Conservation (phyloP, 495 filamentous ascomycete genomes). For the Lentithecium fluviatile region DNA sequence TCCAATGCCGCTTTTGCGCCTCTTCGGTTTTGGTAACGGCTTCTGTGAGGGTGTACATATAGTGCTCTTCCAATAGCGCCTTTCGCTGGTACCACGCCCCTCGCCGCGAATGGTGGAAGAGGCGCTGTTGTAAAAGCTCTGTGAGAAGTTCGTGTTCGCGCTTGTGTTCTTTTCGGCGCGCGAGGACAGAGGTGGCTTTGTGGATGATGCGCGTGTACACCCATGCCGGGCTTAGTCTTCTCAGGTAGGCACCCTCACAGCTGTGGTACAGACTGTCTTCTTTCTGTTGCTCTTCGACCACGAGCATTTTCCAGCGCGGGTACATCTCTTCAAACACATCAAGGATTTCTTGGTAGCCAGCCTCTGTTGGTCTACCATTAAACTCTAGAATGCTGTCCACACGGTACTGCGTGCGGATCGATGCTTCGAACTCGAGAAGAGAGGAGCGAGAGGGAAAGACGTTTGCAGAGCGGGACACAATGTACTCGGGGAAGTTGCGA, state of each 20-base stretch:
- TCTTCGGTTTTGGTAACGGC: conserved; percentile 55
- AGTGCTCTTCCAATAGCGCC: conserved; percentile 91
- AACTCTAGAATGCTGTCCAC: conserved; percentile 85
- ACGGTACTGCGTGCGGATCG: conserved; percentile 75
- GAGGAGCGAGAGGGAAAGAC: conserved; percentile 76
- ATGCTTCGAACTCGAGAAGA: conserved; percentile 85
- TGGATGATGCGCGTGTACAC: conserved; percentile 91
- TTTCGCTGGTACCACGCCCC: conserved; percentile 97
- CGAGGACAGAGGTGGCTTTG: conserved; percentile 79
- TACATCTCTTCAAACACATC: conserved; percentile 72
- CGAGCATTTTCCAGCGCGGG: conserved; percentile 72
- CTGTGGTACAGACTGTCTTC: conserved; percentile 78
- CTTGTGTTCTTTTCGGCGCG: conserved; percentile 74
- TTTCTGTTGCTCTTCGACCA: conserved; percentile 74
- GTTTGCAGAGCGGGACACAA: conserved; percentile 84
- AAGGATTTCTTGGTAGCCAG: conserved; percentile 65
- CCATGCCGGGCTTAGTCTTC: conserved; percentile 89
- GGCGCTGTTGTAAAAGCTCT: conserved; percentile 74
- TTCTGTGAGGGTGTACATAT: conserved; percentile 68
- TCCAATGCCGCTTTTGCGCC: conserved; percentile 79
- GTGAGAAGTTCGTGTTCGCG: conserved; percentile 72
- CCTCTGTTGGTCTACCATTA: conserved; percentile 66
- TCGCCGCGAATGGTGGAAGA: conserved; percentile 81
- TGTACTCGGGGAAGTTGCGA: conserved; percentile 84
- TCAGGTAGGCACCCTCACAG: conserved; percentile 85